Evolutionary conservation across 331 rosid genomes (phyloP).

Genomic region (Stylosanthes scabra): DNA sequence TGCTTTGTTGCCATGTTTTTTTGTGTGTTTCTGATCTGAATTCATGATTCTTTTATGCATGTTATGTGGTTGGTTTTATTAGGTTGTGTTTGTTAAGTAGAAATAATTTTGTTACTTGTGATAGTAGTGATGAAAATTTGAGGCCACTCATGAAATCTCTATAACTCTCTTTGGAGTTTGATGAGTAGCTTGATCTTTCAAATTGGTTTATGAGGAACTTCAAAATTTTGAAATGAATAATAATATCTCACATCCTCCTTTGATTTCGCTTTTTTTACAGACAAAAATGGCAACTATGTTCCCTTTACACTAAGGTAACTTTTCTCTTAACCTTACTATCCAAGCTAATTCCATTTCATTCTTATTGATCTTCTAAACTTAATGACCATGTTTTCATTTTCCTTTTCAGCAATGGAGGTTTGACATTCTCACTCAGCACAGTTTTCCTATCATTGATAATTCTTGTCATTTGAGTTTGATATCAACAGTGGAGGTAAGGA

Average conservation of each 20-base stretch:
- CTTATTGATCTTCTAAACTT: constrained; percentile 15
- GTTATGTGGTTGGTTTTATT: background rate
- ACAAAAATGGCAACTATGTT: constrained; percentile 45
- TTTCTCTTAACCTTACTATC: constrained; percentile 16
- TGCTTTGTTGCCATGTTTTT: constrained; percentile 25
- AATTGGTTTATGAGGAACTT: constrained; percentile 18
- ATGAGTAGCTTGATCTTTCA: background rate
- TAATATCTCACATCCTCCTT: constrained; percentile 18
- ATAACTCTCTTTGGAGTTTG: no score
- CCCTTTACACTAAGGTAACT: constrained; percentile 53
- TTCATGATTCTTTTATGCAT: constrained; percentile 12
- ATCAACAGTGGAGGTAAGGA: constrained; percentile 20
- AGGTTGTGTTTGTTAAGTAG: no score
- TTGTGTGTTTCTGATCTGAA: constrained; percentile 8
- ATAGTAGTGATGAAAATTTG: no score
- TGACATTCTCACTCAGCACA: constrained; percentile 44
- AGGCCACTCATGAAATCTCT: no score
- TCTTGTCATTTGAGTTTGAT: constrained; percentile 28
- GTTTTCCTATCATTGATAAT: constrained; percentile 10
- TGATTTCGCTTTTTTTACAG: constrained; percentile 48
- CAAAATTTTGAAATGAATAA: background rate
- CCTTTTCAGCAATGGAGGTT: constrained; percentile 70
- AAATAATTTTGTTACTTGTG: no score
- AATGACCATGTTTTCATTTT: constrained; percentile 15
- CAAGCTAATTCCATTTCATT: background rate